A percentile compares a stretch with the other conserved stretches of the same genome.
Conservation (phyloP, 805 yeast species). For the Ogataea corticis region DNA sequence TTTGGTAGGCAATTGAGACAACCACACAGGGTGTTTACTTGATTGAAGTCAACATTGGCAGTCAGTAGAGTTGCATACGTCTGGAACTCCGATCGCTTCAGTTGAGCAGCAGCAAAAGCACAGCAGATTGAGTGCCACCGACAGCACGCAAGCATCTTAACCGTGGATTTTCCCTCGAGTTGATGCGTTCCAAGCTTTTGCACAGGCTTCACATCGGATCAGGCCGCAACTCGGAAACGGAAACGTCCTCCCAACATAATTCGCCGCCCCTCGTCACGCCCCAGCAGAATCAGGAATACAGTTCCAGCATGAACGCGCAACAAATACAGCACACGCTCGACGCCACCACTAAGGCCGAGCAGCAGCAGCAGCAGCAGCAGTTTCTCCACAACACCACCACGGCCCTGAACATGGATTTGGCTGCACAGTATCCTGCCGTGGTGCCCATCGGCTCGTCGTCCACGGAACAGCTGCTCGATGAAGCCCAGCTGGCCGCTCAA, state of each 20-base stretch:
- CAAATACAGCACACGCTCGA: constrained; percentile 1
- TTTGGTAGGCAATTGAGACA: too few species aligned
- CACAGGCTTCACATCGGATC: constrained; percentile 28
- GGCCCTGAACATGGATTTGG: constrained; percentile 17
- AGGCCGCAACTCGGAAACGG: constrained; percentile 21
- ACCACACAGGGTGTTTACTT: too few species aligned
- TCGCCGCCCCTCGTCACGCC: not conserved
- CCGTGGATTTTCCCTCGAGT: constrained; percentile 4
- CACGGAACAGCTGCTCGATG: constrained; percentile 4
- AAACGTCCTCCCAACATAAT: constrained; percentile 2
- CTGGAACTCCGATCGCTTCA: not conserved
- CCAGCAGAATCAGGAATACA: not conserved
- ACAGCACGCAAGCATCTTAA: not conserved
- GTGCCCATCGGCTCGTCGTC: constrained; percentile 6
- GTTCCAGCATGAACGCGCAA: not conserved
- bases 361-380: constrained; percentile 21
- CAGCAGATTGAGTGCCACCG: not conserved
- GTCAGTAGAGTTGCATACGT: constrained; percentile 1
- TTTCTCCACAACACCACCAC: constrained; percentile 23
- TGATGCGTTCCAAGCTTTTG: constrained; percentile 28
- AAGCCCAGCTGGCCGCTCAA: constrained; percentile 27
- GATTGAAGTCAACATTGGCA: not conserved
- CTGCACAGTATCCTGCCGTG: constrained; percentile 6
- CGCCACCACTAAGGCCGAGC: constrained; percentile 1
- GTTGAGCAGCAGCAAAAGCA: not conserved